Conservation (phyloP, 1,139 yeast genomes). For the Trichomonascaceae sp. region DNA sequence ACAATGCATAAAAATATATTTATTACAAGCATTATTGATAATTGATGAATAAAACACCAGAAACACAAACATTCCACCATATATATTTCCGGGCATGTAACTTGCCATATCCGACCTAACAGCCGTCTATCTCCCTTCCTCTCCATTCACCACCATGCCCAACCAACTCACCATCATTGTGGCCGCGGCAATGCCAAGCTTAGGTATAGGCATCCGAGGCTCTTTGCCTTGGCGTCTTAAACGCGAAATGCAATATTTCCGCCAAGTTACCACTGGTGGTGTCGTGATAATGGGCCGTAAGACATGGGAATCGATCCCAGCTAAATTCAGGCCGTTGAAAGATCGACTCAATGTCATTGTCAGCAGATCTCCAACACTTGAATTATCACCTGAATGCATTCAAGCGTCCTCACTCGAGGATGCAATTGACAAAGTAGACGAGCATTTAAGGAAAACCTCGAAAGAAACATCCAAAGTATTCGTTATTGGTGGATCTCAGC, state of each 20-base stretch:
- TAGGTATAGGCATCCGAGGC: conserved; percentile 84
- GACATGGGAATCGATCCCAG: conserved; percentile 94
- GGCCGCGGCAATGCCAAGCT: conserved; percentile 73
- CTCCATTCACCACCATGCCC: neutral
- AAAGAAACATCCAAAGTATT: conserved; percentile 42
- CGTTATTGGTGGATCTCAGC: conserved; percentile 90
- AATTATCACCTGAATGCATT: conserved; percentile 25
- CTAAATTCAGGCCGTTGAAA: conserved; percentile 74
- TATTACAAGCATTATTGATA: too few species aligned
- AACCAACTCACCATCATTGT: conserved; percentile 42
- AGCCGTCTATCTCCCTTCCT: too few species aligned
- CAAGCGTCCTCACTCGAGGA: conserved; percentile 44
- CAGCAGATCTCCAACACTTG: conserved; percentile 40
- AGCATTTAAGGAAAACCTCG: conserved; percentile 10
- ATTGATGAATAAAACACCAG: too few species aligned
- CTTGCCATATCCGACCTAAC: too few species aligned
- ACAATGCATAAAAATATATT: neutral
- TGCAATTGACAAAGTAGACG: conserved; percentile 34
- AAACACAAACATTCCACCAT: too few species aligned
- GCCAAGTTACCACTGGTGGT: conserved; percentile 62
- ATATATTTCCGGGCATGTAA: too few species aligned
- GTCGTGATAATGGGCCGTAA: conserved; percentile 95
- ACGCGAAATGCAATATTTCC: conserved; percentile 81
- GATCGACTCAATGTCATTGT: conserved; percentile 70
- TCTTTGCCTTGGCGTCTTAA: conserved; percentile 81